phyloP scores from a whole-genome alignment of 78 protist species.

The Capsaspora owczarzaki region DNA sequence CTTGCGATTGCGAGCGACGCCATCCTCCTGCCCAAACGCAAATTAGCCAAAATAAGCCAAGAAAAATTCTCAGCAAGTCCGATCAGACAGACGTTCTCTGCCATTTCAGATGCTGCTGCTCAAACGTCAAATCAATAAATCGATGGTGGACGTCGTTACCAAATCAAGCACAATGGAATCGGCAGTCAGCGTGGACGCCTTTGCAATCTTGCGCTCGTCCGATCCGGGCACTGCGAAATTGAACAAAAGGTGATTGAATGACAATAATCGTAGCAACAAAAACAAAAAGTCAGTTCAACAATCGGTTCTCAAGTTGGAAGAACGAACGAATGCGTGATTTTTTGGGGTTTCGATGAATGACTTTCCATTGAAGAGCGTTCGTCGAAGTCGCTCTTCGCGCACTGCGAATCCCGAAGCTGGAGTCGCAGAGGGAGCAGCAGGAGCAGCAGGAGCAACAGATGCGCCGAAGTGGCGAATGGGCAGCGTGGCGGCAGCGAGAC shows the following conservation, averaged over 20 bases:
- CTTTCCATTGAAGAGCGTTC: slow-evolving; percentile 1
- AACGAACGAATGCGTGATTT: not conserved
- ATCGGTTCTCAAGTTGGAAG: not conserved
- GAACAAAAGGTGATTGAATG: not conserved
- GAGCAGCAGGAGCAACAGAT: no score
- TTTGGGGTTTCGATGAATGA: not conserved
- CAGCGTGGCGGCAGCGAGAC: no score
- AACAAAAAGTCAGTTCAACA: not conserved
- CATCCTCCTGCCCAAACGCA: not conserved
- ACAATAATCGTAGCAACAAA: not conserved
- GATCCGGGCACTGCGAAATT: not conserved
- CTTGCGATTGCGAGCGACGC: not conserved
- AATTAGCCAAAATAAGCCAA: not conserved
- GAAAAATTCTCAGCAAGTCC: not conserved
- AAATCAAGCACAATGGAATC: slow-evolving; percentile 1
- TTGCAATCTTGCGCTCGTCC: not conserved
- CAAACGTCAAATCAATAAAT: no score
- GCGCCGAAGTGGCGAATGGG: no score
- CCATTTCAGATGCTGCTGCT: not conserved
- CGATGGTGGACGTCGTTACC: not conserved
- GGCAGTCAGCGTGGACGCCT: not conserved
- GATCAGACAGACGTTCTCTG: not conserved
- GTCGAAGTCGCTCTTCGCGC: not conserved
- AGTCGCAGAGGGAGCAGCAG: no score
- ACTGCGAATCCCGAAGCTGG: no score